Base-by-base conservation (phyloP, 1,284 basidiomycete genomes). In the Trichosporon inkin region DNA sequence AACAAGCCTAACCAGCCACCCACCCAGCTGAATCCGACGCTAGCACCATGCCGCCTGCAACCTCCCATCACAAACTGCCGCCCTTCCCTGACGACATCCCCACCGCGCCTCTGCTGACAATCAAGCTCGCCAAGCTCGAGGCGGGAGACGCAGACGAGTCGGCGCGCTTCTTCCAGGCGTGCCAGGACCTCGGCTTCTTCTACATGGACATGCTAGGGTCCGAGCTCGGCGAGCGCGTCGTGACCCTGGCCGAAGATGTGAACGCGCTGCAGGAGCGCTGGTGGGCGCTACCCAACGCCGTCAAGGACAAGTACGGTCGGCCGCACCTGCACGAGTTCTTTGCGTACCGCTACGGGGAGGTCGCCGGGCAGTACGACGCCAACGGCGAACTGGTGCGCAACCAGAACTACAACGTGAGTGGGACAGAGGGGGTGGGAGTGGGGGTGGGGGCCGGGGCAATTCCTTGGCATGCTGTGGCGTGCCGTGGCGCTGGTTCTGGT, bases 101-200 rank as follows among this genome's bases (percentile, higher is more conserved):
- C 8, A 61, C 64, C 10, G 68, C 68, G 28, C 68, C 68, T 2
- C 62, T 71, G n/a, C 57, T 68, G 24, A 66, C 68, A 13, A 47
- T 69, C 37, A 62, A 61, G 1, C 62, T 68, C 16, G 39, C 53
- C 1, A 63, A 64, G 57, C 64, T 71, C 24, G 61, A 67, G 54
- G 56, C 61, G 11, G 36, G 55, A 44, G 65, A 71, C 24, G 56
- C 32, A 10, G 51, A 49, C n/a, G 65, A 65, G 54, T 55, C 57
- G 3, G 53, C 34, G 5, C 62, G 62, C 6, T 62, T 71, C 53
- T 71, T 66, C 49, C 22, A 59, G 32, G 65, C 67, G 8, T 65
- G 62, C 51, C 62, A 66, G 36, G 34, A 62, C 36, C 65, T 71
- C 14, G 69, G 69, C n/a, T 71, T 71, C 62, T 71, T 71, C 64